These are phyloP conservation scores for Castanea sativa DNA, from an alignment of 306 rosid species.

Conservation along the genomic window DNA sequence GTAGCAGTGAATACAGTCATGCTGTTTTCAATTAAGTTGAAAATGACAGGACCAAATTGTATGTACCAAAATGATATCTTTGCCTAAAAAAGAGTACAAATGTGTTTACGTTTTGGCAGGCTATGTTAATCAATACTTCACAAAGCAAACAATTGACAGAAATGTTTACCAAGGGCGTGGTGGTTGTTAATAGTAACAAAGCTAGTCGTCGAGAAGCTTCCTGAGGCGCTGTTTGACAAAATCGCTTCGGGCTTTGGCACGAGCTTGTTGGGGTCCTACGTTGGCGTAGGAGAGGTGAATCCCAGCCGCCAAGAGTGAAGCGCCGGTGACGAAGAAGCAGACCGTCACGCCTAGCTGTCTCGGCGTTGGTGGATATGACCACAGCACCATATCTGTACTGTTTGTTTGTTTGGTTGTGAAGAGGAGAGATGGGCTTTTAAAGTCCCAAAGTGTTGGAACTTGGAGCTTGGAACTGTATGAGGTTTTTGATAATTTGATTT, in stretches of 20 bases:
- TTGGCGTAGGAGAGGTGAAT: slow-evolving; percentile 37
- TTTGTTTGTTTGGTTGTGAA: too few relatives aligned
- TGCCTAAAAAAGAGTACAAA: too few relatives aligned
- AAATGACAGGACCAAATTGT: too few relatives aligned
- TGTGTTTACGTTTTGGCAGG: too few relatives aligned
- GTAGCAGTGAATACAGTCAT: too few relatives aligned
- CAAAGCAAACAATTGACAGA: neutral
- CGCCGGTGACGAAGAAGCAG: slow-evolving; percentile 28
- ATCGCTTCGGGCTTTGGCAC: slow-evolving; percentile 42
- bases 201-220: slow-evolving; percentile 26
- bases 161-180: neutral
- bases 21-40: too few relatives aligned
- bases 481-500: too few relatives aligned
- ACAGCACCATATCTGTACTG: slow-evolving; percentile 23
- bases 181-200: neutral
- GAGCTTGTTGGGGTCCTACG: slow-evolving; percentile 46
- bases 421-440: too few relatives aligned
- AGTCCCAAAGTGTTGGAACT: too few relatives aligned
- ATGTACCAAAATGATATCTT: too few relatives aligned
- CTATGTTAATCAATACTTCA: too few relatives aligned
- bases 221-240: slow-evolving; percentile 38
- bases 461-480: too few relatives aligned
- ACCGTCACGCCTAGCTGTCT: slow-evolving; percentile 29
- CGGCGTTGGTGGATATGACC: slow-evolving; percentile 43
- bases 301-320: slow-evolving; percentile 34